Evolutionary conservation across 345 rosid species (phyloP), one percentile per base, ranked within the genome.

Genomic region (Melaleuca quinquenervia): DNA sequence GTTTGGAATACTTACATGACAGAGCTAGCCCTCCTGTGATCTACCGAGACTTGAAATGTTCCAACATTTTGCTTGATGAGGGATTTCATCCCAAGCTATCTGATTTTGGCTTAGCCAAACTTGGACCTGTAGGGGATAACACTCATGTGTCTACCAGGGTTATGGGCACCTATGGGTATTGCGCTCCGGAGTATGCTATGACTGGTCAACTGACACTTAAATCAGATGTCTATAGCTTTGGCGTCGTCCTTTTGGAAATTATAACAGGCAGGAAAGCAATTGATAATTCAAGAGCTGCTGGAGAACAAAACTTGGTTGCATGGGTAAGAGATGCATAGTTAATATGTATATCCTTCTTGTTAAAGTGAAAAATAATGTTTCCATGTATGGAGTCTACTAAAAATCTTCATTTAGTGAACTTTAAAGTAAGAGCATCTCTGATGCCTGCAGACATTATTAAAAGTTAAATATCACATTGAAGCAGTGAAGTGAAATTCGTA

Each of bases 111-210:
- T 91, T 96, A 90, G 99, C 99, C 84, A 96, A 96, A 89, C 88
- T 96, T 84, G 99, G 99, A 8, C 97, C 98, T 56, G 96, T 93
- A 85, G 99, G 98, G 11, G 99, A 96, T 86, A 93, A 94, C 32
- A 95, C 97, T 50, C 99, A 95, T 88, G 99, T 95, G 51, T 95
- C 97, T 32, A 96, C 99, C 14, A 94, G 98, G 85, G 98, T 96
- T 87, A 95, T 96, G 98, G 98, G 98, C 56, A 96, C 98, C 50
- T 96, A 95, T 64, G 98, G 98, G 82, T 96, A 96, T 85, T 96
- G 98, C 52, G 98, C 98, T 82, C 98, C 98, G 3, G 96, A 96
- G 85, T 96, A 96, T 86, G 98, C 98, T 86, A 96, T 95, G 98
- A 96, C 98, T 6, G 99, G 99, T 26, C 97, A 95, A 82, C 90